These are phyloP conservation scores for Camelina hispida DNA, from an alignment of 345 rosid species.

Conservation along the genomic window DNA sequence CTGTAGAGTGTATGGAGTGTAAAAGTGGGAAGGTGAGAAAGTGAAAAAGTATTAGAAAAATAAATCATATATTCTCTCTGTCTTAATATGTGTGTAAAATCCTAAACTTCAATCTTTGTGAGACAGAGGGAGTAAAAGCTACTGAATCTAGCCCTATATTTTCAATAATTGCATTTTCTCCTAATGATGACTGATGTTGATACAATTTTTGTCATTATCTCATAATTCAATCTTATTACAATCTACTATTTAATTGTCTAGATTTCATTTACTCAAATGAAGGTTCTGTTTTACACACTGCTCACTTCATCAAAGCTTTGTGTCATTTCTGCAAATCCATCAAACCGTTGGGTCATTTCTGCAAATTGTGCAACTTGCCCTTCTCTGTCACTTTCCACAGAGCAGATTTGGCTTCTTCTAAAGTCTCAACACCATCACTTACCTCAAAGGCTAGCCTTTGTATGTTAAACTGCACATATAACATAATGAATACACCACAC, in stretches of 20 bases:
- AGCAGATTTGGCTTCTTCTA: slow-evolving; percentile 92
- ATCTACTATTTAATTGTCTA: background rate
- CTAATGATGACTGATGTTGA: background rate
- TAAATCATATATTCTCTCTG: too few species aligned
- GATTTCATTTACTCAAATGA: background rate
- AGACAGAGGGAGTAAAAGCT: too few species aligned
- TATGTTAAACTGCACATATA: slow-evolving; percentile 67
- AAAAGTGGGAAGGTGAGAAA: too few species aligned
- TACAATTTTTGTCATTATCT: background rate
- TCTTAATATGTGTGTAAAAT: too few species aligned
- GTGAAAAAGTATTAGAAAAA: too few species aligned
- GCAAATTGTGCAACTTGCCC: slow-evolving; percentile 62
- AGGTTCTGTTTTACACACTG: background rate
- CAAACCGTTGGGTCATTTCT: slow-evolving; percentile 32
- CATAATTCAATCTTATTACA: background rate
- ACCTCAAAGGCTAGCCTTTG: slow-evolving; percentile 90
- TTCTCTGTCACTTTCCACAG: slow-evolving; percentile 70
- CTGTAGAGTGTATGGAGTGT: too few species aligned
- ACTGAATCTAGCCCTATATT: background rate
- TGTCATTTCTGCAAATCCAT: background rate
- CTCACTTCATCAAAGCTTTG: slow-evolving; percentile 17
- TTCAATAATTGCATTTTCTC: background rate
- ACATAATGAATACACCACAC: background rate
- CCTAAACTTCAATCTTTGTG: too few species aligned
- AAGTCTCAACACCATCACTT: slow-evolving; percentile 66